Base-by-base conservation (phyloP, 2,329 filamentous ascomycete species). In the Berkeleyomyces basicola region DNA sequence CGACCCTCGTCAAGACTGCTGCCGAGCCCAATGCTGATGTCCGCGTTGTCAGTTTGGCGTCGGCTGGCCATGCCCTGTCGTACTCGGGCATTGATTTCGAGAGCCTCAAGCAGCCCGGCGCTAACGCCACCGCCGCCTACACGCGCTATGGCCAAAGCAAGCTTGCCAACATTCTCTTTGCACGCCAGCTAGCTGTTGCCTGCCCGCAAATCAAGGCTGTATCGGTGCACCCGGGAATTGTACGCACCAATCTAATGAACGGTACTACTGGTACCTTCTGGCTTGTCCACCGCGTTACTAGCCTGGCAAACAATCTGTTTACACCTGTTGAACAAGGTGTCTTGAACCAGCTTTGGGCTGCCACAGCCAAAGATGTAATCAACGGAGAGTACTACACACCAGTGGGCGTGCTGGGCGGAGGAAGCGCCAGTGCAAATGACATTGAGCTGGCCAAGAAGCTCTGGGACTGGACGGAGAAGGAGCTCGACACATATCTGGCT, bases 261-360 rank as follows among this genome's bases (percentile, higher is more conserved):
- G 60, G 63, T 4, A 64, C 63, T 11, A 64, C 63, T 7, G 63
- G 63, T 11, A 58, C 60, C 14, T 57, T 57, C 33, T 62, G 63
- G 14, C 39, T 64, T 5, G 39, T 65, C 5, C 65, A 63, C n/a
- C 14, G 61, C 16, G 7, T 70, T 4, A 47, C 53, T 3, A 65
- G 61, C 14, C 7, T 70, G 5, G 65, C 55, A 9, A 66, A 58
- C 37, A 64, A 63, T 16, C 58, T 69, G 11, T 63, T 70, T 7
- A 64, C 66, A 0, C 61, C 70, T 9, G 68, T 69, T 7, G 68
- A 71, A 31, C 64, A 71, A 37, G 76, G 76, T 0, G 72, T 68
- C 3, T 70, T 67, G 65, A 76, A 74, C 62, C 75, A 77, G 67
- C 68, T 78, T 2, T 78, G 76, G 76, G 75, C 73, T 10, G 69